Evolutionary conservation across 371 early-diverging fungal genomes (phyloP).

Genomic region (Syncephalastrum racemosum): DNA sequence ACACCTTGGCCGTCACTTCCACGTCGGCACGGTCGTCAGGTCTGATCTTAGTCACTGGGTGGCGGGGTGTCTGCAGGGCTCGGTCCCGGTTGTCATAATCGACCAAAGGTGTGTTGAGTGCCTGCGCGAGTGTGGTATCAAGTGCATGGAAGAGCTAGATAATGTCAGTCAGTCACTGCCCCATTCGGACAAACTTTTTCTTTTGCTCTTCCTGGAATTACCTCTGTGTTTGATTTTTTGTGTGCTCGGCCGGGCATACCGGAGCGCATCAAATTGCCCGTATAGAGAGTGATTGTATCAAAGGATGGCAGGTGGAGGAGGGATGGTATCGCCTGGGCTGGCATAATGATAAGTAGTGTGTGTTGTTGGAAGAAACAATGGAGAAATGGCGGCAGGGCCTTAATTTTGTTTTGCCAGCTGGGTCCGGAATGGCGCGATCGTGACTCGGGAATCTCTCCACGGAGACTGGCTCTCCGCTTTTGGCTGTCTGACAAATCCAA

Average conservation of each 20-base stretch:
- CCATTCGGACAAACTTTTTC: not conserved
- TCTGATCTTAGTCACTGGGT: constrained; percentile 36
- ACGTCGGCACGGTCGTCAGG: constrained; percentile 49
- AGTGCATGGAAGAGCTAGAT: constrained; percentile 52
- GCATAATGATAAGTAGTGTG: constrained; percentile 13
- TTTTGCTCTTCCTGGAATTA: constrained; percentile 12
- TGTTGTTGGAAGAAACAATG: constrained; percentile 3
- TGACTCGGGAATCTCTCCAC: too few species aligned
- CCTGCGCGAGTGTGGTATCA: constrained; percentile 46
- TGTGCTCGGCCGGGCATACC: constrained; percentile 36
- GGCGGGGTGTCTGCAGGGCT: constrained; percentile 42
- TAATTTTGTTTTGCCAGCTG: too few species aligned
- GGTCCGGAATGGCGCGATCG: too few species aligned
- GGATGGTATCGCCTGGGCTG: constrained; percentile 24
- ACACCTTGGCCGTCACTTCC: constrained; percentile 60
- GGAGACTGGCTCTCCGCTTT: too few species aligned
- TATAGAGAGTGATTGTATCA: constrained; percentile 45
- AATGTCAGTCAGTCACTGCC: not conserved
- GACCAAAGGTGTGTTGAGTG: constrained; percentile 35
- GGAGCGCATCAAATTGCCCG: constrained; percentile 57
- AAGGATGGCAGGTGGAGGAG: constrained; percentile 30
- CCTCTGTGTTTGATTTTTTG: constrained; percentile 58
- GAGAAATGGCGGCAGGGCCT: too few species aligned
- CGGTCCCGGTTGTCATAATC: constrained; percentile 24
- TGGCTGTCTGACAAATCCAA: constrained; percentile 2